A percentile compares a stretch with the other conserved stretches of the same genome.
Evolutionary conservation across 2,329 filamentous ascomycete genomes (phyloP).

Genomic region (Dactylellina cionopaga): DNA sequence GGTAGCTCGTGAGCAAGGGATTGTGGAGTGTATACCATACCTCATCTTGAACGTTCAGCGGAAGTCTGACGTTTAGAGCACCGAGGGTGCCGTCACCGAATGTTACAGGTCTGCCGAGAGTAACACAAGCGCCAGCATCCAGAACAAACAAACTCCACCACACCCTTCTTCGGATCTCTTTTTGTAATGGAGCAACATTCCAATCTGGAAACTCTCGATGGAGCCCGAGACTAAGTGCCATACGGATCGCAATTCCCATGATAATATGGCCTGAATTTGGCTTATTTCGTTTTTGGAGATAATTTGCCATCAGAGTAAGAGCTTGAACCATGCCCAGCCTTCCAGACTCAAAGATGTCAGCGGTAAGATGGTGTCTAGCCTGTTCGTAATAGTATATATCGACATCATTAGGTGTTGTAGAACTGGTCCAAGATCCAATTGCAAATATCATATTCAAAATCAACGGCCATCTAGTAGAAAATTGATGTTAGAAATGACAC

Average conservation of each 20-base stretch:
- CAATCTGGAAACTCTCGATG: slow-evolving; percentile 63
- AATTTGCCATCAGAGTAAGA: slow-evolving; percentile 61
- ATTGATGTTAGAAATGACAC: background rate
- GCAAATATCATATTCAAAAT: slow-evolving; percentile 60
- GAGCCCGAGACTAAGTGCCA: slow-evolving; percentile 66
- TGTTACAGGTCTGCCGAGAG: slow-evolving; percentile 63
- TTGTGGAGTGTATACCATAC: slow-evolving; percentile 53
- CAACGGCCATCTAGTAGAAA: slow-evolving; percentile 59
- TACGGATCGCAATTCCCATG: slow-evolving; percentile 65
- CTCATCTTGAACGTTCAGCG: slow-evolving; percentile 64
- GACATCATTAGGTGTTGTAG: slow-evolving; percentile 53
- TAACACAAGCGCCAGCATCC: slow-evolving; percentile 64
- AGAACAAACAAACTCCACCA: slow-evolving; percentile 63
- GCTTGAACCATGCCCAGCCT: slow-evolving; percentile 58
- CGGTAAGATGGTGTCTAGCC: slow-evolving; percentile 44
- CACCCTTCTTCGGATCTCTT: slow-evolving; percentile 60
- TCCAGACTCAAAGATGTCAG: slow-evolving; percentile 57
- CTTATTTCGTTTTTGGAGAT: slow-evolving; percentile 66
- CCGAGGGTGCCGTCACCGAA: slow-evolving; percentile 60
- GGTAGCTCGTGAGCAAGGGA: slow-evolving; percentile 4
- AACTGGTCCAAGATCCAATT: slow-evolving; percentile 60
- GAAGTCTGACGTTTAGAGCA: slow-evolving; percentile 61
- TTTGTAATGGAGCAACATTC: slow-evolving; percentile 58
- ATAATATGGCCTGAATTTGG: slow-evolving; percentile 67
- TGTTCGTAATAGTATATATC: slow-evolving; percentile 52